Base-by-base conservation (phyloP, 805 yeast species). In the Blastobotrys chiropterorum region DNA sequence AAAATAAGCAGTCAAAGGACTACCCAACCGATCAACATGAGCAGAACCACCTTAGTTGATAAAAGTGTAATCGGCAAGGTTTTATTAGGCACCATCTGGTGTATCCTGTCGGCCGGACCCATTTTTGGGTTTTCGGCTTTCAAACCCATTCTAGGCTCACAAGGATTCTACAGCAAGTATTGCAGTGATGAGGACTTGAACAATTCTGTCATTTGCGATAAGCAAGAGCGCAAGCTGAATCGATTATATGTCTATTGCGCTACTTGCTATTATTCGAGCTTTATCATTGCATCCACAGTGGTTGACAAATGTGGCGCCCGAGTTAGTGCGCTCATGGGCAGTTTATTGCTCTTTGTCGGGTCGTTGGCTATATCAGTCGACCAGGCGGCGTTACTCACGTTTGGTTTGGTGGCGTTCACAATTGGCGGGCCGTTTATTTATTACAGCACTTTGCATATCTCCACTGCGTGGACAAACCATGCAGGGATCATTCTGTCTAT, bases 101-200 rank as follows among this genome's bases (percentile, higher is more conserved):
- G 97, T 70, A 70, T 90, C 13, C 73, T 88, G 39, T 89, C 96
- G 0, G 97, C 96, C 0, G 98, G 97, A 3, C 89, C 95, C 1
- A 83, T 90, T 13, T 90, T 90, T 74, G 98, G 98, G 2, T 90
- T 90, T 72, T 97, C 97, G 20, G 97, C 98, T 2, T 72, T 90
- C 50, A 92, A 92, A 64, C 95, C 95, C 3, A 80, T 90, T 8
- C 70, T 92, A 44, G 77, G 89, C 16, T 66, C 74, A 7, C 90
- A 92, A 63, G 90, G 92, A 2, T 84, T 90, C 2, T 92, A 90
- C 62, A 67, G 75, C 20, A 78, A 82, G 1, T 63, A 72, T 5
- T 90, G 97, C 64, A 64, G 72, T 2, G 62, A 66, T 1, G 55
- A 58, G n/a, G 64, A 58, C n/a, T 53, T 58, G 30, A 61, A 57